Conservation (phyloP, 2,329 filamentous ascomycete species). For the Aspergillus tanneri region DNA sequence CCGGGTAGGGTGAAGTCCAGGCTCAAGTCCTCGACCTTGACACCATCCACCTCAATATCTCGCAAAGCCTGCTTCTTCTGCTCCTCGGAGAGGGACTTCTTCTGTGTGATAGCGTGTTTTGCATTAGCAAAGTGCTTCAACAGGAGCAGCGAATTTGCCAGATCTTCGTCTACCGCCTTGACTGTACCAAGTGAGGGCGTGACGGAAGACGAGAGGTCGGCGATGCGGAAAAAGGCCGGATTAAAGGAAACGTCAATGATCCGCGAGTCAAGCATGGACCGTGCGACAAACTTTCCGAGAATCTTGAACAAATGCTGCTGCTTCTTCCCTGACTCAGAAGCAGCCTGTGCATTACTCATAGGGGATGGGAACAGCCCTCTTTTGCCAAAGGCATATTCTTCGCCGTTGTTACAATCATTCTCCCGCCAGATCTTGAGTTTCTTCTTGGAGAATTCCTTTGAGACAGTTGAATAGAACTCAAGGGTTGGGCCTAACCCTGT, state of each 20-base stretch:
- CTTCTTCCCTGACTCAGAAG: constrained; percentile 77
- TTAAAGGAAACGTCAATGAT: constrained; percentile 99
- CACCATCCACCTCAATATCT: constrained; percentile 71
- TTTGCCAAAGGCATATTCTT: constrained; percentile 81
- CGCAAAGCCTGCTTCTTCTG: constrained; percentile 71
- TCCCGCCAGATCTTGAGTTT: constrained; percentile 97
- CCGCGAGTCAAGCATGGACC: constrained; percentile 96
- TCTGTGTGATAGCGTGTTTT: constrained; percentile 78
- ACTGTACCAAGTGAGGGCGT: constrained; percentile 85
- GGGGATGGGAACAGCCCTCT: constrained; percentile 89
- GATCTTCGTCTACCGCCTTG: constrained; percentile 79
- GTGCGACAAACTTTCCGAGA: constrained; percentile 93
- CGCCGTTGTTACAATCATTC: constrained; percentile 67
- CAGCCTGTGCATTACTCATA: constrained; percentile 73
- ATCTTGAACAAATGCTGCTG: constrained; percentile 87
- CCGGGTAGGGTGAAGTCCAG: constrained; percentile 95
- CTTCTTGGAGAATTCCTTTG: constrained; percentile 95
- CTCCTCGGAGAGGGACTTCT: constrained; percentile 61
- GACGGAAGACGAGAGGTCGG: constrained; percentile 66
- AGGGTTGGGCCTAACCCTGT: constrained; percentile 93
- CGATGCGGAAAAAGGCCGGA: constrained; percentile 94
- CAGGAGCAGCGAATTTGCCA: constrained; percentile 80
- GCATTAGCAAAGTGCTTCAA: constrained; percentile 82
- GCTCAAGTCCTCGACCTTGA: constrained; percentile 78
- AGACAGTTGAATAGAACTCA: constrained; percentile 97